Percentiles rank a stretch among this genome's conserved stretches.
Conservation (phyloP, 2,329 filamentous ascomycete species). For the Penicillium sp. region DNA sequence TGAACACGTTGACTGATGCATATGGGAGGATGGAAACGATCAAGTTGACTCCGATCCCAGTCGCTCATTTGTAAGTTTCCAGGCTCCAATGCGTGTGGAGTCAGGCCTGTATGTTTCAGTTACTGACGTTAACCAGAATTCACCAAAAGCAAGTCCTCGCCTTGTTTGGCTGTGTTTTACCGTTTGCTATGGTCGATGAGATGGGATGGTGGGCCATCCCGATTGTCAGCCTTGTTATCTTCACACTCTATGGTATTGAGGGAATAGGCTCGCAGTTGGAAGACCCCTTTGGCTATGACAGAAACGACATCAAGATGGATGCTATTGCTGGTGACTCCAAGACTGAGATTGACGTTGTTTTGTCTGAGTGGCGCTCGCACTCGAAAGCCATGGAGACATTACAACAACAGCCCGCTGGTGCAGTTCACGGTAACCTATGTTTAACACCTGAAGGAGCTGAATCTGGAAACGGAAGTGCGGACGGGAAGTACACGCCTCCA, state of each 20-base stretch:
- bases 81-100: not conserved
- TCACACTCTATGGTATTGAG: slow-evolving; percentile 64
- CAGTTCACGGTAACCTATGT: slow-evolving; percentile 17
- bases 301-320: slow-evolving; percentile 67
- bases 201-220: slow-evolving; percentile 63
- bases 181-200: slow-evolving; percentile 62
- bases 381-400: slow-evolving; percentile 19
- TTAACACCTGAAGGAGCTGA: slow-evolving; percentile 5
- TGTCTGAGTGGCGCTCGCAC: slow-evolving; percentile 56
- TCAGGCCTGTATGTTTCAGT: not conserved
- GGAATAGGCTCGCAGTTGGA: slow-evolving; percentile 63
- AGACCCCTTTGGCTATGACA: slow-evolving; percentile 65
- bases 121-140: slow-evolving; percentile 44
- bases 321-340: slow-evolving; percentile 61
- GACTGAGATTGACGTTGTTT: slow-evolving; percentile 56
- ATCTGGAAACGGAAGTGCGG: slow-evolving; percentile 5
- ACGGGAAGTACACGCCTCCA: slow-evolving; percentile 21
- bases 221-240: slow-evolving; percentile 59
- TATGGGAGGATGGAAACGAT: slow-evolving; percentile 67
- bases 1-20: slow-evolving; percentile 57
- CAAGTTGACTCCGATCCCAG: slow-evolving; percentile 61
- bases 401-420: slow-evolving; percentile 9
- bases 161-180: slow-evolving; percentile 59
- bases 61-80: slow-evolving; percentile 54
- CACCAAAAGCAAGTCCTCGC: slow-evolving; percentile 64